Percentiles rank a stretch among this genome's conserved stretches.
These are phyloP conservation scores for Ascochyta lentis DNA, from an alignment of 2,329 filamentous ascomycete species.

Conservation along the genomic window DNA sequence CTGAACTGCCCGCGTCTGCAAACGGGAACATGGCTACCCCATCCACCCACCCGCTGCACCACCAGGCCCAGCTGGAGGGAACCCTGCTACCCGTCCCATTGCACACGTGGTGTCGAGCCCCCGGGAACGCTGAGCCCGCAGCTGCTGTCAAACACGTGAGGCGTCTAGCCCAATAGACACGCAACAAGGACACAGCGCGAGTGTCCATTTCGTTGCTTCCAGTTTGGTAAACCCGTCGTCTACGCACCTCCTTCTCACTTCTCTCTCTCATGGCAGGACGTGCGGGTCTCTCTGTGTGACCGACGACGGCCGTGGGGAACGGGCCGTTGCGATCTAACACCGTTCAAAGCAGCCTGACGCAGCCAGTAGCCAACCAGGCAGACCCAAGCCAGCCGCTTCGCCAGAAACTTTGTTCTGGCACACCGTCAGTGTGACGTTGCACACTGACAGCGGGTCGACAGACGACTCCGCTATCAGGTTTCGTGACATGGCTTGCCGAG, in stretches of 20 bases:
- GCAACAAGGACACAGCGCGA: background rate
- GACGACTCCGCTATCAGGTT: background rate
- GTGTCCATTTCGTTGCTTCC: background rate
- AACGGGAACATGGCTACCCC: slow-evolving; percentile 3
- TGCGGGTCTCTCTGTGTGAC: slow-evolving; percentile 9
- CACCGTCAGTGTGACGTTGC: slow-evolving; percentile 9
- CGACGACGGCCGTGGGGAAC: slow-evolving; percentile 25
- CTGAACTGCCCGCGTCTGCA: slow-evolving; percentile 11
- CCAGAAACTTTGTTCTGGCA: background rate
- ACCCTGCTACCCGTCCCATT: slow-evolving; percentile 4
- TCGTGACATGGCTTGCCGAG: background rate
- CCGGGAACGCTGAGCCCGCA: slow-evolving; percentile 10
- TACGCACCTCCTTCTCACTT: too few species aligned
- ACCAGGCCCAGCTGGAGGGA: slow-evolving; percentile 22
- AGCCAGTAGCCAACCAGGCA: slow-evolving; percentile 18
- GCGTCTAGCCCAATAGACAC: slow-evolving; percentile 6
- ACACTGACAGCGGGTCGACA: background rate
- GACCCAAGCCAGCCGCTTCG: slow-evolving; percentile 22
- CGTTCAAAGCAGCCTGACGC: slow-evolving; percentile 25
- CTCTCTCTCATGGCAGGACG: background rate
- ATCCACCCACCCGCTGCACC: slow-evolving; percentile 13
- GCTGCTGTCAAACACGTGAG: slow-evolving; percentile 14
- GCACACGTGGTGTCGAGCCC: slow-evolving; percentile 8
- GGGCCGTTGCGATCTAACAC: slow-evolving; percentile 41
- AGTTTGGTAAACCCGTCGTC: background rate